Evolutionary conservation across 2,329 filamentous ascomycete genomes (phyloP), one percentile per base, ranked within the genome.

Genomic region (Fusarium nanum): DNA sequence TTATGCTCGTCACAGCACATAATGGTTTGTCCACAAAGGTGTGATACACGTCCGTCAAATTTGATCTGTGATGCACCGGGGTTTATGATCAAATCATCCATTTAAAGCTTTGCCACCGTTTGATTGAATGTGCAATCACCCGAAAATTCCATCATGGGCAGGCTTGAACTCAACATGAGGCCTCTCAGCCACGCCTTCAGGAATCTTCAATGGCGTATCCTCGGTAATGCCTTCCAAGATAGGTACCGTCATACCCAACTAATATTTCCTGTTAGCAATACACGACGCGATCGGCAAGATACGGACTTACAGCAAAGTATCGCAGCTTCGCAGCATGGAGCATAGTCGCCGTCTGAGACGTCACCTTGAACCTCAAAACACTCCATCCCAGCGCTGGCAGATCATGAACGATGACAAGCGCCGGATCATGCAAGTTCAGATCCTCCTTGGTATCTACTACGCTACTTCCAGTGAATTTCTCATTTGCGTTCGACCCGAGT

Each of bases 161-260:
- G 37, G 48, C 16, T 54, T 27, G 5, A 58, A 58, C 18, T 58
- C 22, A 20, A 58, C 11, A 18, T 58, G 56, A 16, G 56, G 56
- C 11, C 47, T 41, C 7, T 34, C 9, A 9, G 23, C 27, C 7
- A 54, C 18, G 1, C 18, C 34, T 11, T 54, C 13, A 2, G 47
- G 56, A 22, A 58, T 16, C 5, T 54, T 37, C 2, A 54, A 18
- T 13, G 56, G 48, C 2, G 37, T 44, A 1, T 45, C 56, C 12
- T 28, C 48, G 4, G 56, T 54, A 12, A 58, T 54, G 1, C 28
- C 47, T 1, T 58, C 37, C 11, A 58, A 23, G 3, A 54, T 54
- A 23, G 56, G 55, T 4, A 57, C 45, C 6, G 45, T 30, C 56
- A 42, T 53, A 3, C 56, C 47, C 18, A 56, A 28, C 41, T 56